A percentile compares a stretch with the other conserved stretches of the same genome.
Evolutionary conservation across 495 filamentous ascomycete species (phyloP).

Genomic region (Viridothelium virens): DNA sequence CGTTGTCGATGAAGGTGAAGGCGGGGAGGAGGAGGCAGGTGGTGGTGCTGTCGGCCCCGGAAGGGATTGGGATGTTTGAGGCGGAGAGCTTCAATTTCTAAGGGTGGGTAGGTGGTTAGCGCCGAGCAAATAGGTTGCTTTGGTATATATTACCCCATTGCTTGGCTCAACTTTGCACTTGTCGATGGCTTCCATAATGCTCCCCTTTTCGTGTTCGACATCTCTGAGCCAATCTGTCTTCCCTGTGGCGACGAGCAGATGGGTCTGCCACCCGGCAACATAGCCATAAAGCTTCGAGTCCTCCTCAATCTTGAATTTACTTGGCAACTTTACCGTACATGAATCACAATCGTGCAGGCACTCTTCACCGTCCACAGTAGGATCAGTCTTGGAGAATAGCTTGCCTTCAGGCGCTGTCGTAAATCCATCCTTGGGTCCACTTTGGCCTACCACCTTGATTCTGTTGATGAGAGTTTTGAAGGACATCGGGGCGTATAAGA

Average conservation of each 20-base stretch:
- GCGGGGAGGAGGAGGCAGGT: slow-evolving; percentile 80
- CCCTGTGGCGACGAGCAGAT: slow-evolving; percentile 85
- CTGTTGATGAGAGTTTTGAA: slow-evolving; percentile 24
- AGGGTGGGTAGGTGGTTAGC: slow-evolving; percentile 27
- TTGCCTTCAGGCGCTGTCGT: slow-evolving; percentile 10
- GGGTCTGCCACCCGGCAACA: slow-evolving; percentile 81
- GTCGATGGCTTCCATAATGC: slow-evolving; percentile 87
- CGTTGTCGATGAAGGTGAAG: slow-evolving; percentile 78
- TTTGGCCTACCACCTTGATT: slow-evolving; percentile 19
- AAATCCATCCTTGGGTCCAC: slow-evolving; percentile 28
- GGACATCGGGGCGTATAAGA: background rate
- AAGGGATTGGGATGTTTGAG: slow-evolving; percentile 79
- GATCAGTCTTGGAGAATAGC: slow-evolving; percentile 60
- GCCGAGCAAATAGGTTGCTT: slow-evolving; percentile 15
- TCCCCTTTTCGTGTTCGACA: slow-evolving; percentile 83
- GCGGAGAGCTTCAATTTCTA: slow-evolving; percentile 81
- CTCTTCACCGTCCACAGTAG: slow-evolving; percentile 74
- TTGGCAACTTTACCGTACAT: slow-evolving; percentile 71
- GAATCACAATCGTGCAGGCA: slow-evolving; percentile 84
- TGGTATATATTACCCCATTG: slow-evolving; percentile 50
- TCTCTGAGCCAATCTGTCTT: slow-evolving; percentile 92
- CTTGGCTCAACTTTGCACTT: slow-evolving; percentile 52
- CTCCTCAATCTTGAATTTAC: slow-evolving; percentile 66
- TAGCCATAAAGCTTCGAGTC: slow-evolving; percentile 74
- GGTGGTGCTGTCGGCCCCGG: slow-evolving; percentile 54